Base-by-base conservation (phyloP, 192 early-diverging fungal genomes). In the Coemansia sp. region DNA sequence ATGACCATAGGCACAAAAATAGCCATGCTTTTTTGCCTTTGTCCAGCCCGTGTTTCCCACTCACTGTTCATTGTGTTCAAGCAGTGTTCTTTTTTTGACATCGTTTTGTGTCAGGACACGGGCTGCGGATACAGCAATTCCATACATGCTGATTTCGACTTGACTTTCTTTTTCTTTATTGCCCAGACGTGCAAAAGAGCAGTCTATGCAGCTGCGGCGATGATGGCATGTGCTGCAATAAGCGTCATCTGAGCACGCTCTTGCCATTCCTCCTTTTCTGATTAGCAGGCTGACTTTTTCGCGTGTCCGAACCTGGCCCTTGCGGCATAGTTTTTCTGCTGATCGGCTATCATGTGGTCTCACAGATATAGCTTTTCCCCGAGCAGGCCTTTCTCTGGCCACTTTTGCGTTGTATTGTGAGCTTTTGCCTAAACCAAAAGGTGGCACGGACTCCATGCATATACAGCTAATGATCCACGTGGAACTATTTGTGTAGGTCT, bases 401-500 rank as follows among this genome's bases (percentile, higher is more conserved):
- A 14, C 41, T n/a, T 43, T 43, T 45, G 41, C 41, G 0, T n/a
- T n/a, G 41, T 45, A 45, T 45, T 45, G 41, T 35, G 32, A 1
- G 7, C 32, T 45, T 45, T 45, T n/a, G 16, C 16, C 14, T n/a
- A n/a, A 45, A 45, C 12, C 12, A 45, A 45, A 20, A 52, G 23
- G 51, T 52, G 51, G 26, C 26, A 54, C 19, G 14, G 26, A 26
- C 20, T 13, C 51, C 19, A 52, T 8, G 51, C 51, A 52, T 26
- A 52, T 52, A 52, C n/a, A 26, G n/a, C 53, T 54, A 32, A 54
- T 29, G n/a, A 45, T 45, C n/a, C 41, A 45, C 41, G 48, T 37
- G 29, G 32, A 18, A 18, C 7, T 29, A 7, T 16, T 8, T 23
- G 8, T 66, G 48, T 75, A 75, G 73, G 73, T 3, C 69, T 92